Evolutionary conservation across 257 asterid genomes (phyloP).

Genomic region (Prunella vulgaris): DNA sequence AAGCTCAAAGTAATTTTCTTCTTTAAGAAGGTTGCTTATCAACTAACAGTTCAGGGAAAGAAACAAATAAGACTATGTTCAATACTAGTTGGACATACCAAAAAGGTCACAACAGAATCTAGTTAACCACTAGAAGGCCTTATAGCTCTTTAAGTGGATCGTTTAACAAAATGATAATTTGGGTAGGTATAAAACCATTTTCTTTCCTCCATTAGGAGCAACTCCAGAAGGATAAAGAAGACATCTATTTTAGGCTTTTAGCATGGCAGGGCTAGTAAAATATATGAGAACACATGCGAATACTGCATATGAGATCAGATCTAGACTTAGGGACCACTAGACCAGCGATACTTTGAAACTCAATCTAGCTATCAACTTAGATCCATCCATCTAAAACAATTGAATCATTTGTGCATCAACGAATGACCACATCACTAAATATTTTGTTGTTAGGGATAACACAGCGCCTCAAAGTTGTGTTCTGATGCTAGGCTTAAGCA

Average conservation of each 20-base stretch:
- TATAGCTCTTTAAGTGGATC: background rate
- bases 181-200: background rate
- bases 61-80: background rate
- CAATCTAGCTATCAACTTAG: background rate
- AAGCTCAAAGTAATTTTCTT: background rate
- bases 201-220: background rate
- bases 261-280: no score
- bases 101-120: background rate
- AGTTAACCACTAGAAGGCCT: background rate
- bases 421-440: background rate
- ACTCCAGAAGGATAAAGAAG: background rate
- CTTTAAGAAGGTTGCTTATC: background rate
- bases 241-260: background rate
- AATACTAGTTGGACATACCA: background rate
- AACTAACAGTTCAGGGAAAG: background rate
- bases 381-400: slow-evolving; percentile 2
- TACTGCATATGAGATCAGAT: background rate
- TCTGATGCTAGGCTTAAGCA: slow-evolving; percentile 1
- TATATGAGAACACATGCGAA: background rate
- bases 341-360: background rate
- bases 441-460: background rate
- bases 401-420: background rate
- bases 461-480: background rate
- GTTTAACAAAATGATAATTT: background rate
- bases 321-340: background rate